These are phyloP conservation scores for Picochlorum sp. DNA, from an alignment of 139 green algal species.

Conservation along the genomic window DNA sequence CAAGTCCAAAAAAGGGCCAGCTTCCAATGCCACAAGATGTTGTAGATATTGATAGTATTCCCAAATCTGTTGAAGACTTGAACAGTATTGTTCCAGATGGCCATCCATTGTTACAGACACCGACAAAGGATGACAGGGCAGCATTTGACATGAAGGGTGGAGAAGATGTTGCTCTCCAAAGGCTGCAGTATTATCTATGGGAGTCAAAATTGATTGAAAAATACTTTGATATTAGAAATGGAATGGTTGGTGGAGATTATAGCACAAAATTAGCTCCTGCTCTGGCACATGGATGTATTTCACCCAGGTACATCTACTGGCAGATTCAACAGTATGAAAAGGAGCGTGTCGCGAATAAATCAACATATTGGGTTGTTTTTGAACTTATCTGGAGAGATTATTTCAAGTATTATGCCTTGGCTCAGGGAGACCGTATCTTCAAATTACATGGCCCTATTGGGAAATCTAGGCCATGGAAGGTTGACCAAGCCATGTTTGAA, in stretches of 20 bases:
- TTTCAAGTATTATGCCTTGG: conserved; percentile 85
- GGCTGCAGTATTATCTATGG: conserved; percentile 93
- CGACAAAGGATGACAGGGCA: conserved; percentile 2
- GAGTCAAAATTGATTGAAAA: conserved; percentile 57
- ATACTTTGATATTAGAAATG: conserved; percentile 79
- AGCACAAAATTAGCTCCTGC: conserved; percentile 88
- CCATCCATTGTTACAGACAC: background rate
- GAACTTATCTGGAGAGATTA: conserved; percentile 93
- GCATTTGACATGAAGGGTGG: conserved; percentile 81
- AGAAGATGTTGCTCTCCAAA: conserved; percentile 73
- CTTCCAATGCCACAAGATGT: conserved; percentile 44
- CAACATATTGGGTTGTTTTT: conserved; percentile 89
- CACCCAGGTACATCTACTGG: conserved; percentile 58
- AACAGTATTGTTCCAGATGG: background rate
- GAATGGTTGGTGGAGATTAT: conserved; percentile 92
- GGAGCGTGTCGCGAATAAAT: conserved; percentile 75
- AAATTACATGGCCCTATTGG: conserved; percentile 32
- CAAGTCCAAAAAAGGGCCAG: conserved; percentile 32
- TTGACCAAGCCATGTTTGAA: conserved; percentile 35
- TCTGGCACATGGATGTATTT: conserved; percentile 87
- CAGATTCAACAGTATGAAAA: conserved; percentile 81
- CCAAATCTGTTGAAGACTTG: background rate
- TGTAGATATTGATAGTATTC: background rate
- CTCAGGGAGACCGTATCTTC: conserved; percentile 89
- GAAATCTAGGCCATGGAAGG: conserved; percentile 35